Conservation (phyloP, 106 monocot species). For the Allium cepa region DNA sequence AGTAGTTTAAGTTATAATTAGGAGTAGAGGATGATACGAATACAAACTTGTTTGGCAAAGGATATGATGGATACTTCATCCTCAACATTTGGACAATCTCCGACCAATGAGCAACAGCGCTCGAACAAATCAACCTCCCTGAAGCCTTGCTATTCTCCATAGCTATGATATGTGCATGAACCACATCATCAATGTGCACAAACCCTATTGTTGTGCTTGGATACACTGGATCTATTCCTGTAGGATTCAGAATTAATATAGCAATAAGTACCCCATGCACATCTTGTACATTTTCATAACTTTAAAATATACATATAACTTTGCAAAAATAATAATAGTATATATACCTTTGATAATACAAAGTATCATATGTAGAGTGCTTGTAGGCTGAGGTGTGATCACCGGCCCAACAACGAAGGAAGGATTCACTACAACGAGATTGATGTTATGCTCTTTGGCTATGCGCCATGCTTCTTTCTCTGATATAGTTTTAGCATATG, state of each 20-base stretch:
- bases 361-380: slow-evolving; percentile 46
- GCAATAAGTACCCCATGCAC: neutral
- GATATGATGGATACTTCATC: slow-evolving; percentile 41
- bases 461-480: slow-evolving; percentile 80
- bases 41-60: slow-evolving; percentile 29
- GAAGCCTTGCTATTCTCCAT: slow-evolving; percentile 66
- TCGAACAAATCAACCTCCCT: slow-evolving; percentile 76
- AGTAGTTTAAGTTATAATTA: too few relatives aligned
- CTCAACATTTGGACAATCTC: slow-evolving; percentile 65
- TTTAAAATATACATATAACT: slow-evolving; percentile 2
- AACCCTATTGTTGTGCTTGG: slow-evolving; percentile 73
- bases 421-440: slow-evolving; percentile 81
- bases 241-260: neutral
- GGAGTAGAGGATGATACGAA: too few relatives aligned
- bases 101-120: slow-evolving; percentile 62
- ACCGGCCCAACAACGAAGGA: slow-evolving; percentile 77
- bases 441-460: slow-evolving; percentile 33
- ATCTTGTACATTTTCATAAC: neutral
- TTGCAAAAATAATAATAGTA: neutral
- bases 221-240: slow-evolving; percentile 39
- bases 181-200: slow-evolving; percentile 80
- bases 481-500: slow-evolving; percentile 71
- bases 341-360: slow-evolving; percentile 44
- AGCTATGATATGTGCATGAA: slow-evolving; percentile 53
- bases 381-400: slow-evolving; percentile 57